A percentile compares a stretch with the other conserved stretches of the same genome.
Conservation (phyloP, 2,329 filamentous ascomycete species). For the Penicillium sp. region DNA sequence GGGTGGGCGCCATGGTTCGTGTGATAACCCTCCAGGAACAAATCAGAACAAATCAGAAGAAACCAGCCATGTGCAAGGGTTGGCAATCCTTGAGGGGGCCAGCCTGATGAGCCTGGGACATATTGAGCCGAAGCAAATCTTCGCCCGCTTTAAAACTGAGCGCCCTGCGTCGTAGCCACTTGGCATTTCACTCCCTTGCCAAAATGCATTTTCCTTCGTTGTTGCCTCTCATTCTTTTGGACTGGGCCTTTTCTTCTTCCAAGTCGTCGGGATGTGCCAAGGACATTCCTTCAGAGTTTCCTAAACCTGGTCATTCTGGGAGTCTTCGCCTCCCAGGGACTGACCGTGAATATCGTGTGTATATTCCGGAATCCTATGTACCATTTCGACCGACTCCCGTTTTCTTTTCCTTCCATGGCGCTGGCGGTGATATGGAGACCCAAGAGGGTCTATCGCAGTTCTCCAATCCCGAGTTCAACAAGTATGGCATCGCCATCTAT, state of each 20-base stretch:
- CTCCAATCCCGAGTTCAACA: conserved; percentile 41
- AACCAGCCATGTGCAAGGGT: too few relatives aligned
- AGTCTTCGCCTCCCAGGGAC: conserved; percentile 10
- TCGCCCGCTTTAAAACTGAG: too few relatives aligned
- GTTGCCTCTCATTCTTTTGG: conserved; percentile 9
- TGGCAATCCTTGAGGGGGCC: too few relatives aligned
- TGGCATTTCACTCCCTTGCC: too few relatives aligned
- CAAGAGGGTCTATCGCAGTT: conserved; percentile 44
- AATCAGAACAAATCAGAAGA: too few relatives aligned
- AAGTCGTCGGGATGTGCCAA: conserved; percentile 19
- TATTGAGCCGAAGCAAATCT: too few relatives aligned
- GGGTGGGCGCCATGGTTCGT: too few relatives aligned
- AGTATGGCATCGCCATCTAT: conserved; percentile 44
- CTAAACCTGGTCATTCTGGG: conserved; percentile 12
- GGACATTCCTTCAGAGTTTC: conserved; percentile 16
- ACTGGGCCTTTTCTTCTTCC: conserved; percentile 1
- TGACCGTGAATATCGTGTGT: conserved; percentile 22
- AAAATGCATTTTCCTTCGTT: conserved; percentile 1
- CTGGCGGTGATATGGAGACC: conserved; percentile 31
- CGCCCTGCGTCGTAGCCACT: too few relatives aligned
- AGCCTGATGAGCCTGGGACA: too few relatives aligned
- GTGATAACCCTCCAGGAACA: too few relatives aligned
- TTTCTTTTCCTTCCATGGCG: conserved; percentile 48
- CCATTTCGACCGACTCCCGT: conserved; percentile 34
- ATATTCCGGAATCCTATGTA: conserved; percentile 34